A percentile compares a stretch with the other conserved stretches of the same genome.
Evolutionary conservation across 306 rosid genomes (phyloP).

Genomic region (Pueraria montana): DNA sequence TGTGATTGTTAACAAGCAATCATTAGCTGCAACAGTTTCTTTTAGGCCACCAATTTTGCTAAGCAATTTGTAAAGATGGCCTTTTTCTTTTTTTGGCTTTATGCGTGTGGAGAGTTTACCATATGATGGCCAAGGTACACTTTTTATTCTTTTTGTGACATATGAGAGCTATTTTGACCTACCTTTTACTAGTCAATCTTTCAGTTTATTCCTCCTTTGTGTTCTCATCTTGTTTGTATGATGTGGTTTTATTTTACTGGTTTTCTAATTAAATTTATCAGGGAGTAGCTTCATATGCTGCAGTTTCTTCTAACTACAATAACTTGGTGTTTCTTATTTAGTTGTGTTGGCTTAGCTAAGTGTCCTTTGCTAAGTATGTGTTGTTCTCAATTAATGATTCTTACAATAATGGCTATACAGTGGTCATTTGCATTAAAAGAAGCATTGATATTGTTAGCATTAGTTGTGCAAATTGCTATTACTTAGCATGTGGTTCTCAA

Average conservation of each 20-base stretch:
- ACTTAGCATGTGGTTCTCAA: conserved; percentile 44
- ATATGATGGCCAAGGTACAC: background rate
- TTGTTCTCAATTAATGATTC: conserved; percentile 3
- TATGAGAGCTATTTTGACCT: background rate
- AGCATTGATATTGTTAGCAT: conserved; percentile 35
- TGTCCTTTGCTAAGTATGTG: background rate
- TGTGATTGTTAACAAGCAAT: conserved; percentile 16
- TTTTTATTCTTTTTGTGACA: background rate
- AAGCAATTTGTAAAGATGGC: conserved; percentile 6
- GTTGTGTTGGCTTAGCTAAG: conserved; percentile 24
- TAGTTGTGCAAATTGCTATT: conserved; percentile 37
- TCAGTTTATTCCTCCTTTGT: background rate
- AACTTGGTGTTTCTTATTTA: conserved; percentile 32
- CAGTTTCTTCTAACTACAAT: conserved; percentile 14
- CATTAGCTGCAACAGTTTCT: conserved; percentile 10
- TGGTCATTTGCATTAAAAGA: conserved; percentile 41
- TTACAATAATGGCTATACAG: conserved; percentile 7
- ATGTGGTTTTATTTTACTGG: conserved; percentile 16
- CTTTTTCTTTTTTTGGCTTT: background rate
- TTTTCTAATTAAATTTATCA: conserved; percentile 14
- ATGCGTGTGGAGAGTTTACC: background rate
- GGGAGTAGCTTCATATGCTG: conserved; percentile 17
- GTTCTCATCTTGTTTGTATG: conserved; percentile 23
- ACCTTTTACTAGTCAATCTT: background rate
- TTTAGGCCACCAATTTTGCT: conserved; percentile 23